A percentile compares a stretch with the other conserved stretches of the same genome.
These are phyloP conservation scores for Artemisia annua DNA, from an alignment of 129 eudicot genomes.

Conservation along the genomic window DNA sequence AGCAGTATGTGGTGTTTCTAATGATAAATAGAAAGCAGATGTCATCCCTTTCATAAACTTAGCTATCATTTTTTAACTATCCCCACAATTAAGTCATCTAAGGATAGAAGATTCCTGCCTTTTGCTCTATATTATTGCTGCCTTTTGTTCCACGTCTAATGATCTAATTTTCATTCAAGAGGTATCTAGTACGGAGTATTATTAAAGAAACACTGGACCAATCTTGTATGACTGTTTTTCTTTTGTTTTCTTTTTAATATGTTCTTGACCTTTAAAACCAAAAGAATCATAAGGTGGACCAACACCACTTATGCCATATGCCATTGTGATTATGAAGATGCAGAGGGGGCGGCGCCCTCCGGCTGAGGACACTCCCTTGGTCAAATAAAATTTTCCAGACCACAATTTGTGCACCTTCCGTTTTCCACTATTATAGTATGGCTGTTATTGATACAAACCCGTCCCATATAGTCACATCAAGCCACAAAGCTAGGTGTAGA, in stretches of 20 bases:
- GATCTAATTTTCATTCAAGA: slow-evolving; percentile 26
- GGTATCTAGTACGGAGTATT: slow-evolving; percentile 27
- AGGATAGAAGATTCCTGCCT: slow-evolving; percentile 41
- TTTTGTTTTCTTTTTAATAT: neutral
- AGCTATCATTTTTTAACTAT: slow-evolving; percentile 31
- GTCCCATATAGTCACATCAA: too few relatives aligned
- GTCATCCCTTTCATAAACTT: slow-evolving; percentile 21
- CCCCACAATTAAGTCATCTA: slow-evolving; percentile 33
- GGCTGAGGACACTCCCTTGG: slow-evolving; percentile 32
- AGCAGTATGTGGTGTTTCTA: slow-evolving; percentile 31
- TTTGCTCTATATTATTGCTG: slow-evolving; percentile 27
- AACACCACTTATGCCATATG: slow-evolving; percentile 27
- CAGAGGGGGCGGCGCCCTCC: slow-evolving; percentile 25
- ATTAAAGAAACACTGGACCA: slow-evolving; percentile 35
- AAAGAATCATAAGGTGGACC: slow-evolving; percentile 7
- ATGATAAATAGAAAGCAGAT: slow-evolving; percentile 25
- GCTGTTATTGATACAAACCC: neutral
- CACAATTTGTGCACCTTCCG: slow-evolving; percentile 33
- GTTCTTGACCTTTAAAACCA: neutral
- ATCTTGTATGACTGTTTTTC: slow-evolving; percentile 3
- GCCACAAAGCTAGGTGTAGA: too few relatives aligned
- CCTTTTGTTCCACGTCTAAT: slow-evolving; percentile 30
- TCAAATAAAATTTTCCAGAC: slow-evolving; percentile 24
- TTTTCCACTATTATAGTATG: slow-evolving; percentile 4
- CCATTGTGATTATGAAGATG: slow-evolving; percentile 16